A percentile compares a stretch with the other conserved stretches of the same genome.
Conservation (phyloP, 148 eudicot genomes). For the Dianthus caryophyllus region DNA sequence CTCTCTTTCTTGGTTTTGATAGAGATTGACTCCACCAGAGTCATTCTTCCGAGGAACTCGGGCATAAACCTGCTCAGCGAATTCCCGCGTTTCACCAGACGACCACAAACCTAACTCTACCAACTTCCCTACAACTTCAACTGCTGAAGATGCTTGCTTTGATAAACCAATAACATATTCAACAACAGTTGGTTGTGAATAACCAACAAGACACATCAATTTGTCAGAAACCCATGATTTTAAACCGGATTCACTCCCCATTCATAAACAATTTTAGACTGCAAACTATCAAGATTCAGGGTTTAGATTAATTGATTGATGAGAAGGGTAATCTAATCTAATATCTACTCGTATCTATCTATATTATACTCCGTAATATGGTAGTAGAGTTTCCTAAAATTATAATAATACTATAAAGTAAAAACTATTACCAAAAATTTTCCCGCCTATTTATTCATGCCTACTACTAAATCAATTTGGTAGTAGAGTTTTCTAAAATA, state of each 20-base stretch:
- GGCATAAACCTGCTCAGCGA: constrained; percentile 62
- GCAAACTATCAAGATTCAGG: too few species aligned
- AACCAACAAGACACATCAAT: constrained; percentile 71
- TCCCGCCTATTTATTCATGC: too few species aligned
- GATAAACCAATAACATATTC: constrained; percentile 66
- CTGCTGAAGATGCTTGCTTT: constrained; percentile 67
- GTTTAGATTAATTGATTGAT: too few species aligned
- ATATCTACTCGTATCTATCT: too few species aligned
- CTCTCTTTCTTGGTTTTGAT: constrained; percentile 81
- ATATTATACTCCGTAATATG: too few species aligned
- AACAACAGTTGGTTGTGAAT: constrained; percentile 66
- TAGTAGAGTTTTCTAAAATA: too few species aligned
- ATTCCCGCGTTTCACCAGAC: constrained; percentile 45
- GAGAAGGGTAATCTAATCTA: too few species aligned
- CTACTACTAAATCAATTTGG: too few species aligned
- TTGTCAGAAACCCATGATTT: constrained; percentile 90
- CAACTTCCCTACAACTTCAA: constrained; percentile 51
- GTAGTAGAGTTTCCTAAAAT: too few species aligned
- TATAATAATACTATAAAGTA: too few species aligned
- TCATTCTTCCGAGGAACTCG: constrained; percentile 63
- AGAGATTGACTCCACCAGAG: constrained; percentile 60
- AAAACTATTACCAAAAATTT: too few species aligned
- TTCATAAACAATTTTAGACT: constrained; percentile 8
- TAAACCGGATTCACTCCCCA: constrained; percentile 59
- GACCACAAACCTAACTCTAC: constrained; percentile 54